Evolutionary conservation across 129 eudicot genomes (phyloP), one percentile per base, ranked within the genome.

Genomic region (Flaveria bidentis): DNA sequence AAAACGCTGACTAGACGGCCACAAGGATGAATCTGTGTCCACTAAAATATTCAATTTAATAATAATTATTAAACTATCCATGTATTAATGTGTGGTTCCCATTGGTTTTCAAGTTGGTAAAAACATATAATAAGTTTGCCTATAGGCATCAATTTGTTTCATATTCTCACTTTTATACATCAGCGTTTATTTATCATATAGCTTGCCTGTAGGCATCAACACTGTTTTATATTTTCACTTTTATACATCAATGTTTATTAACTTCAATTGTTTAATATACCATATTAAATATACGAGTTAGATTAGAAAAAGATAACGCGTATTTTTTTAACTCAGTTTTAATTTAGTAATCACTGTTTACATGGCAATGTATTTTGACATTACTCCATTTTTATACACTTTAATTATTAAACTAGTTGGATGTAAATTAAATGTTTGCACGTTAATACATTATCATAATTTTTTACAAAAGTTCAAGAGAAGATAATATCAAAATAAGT

Each of bases 11-110:
- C 71, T 71, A 82, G 79, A 74, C 78, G 76, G 36, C 77, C 68
- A 82, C 79, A 55, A 76, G 85, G 85, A 82, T 56, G 82, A 28
- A 25, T 16, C 50, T 36, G 15, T 63, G 74, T 45, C 81, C 85
- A 82, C 78, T 47, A 76, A 51, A 55, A 45, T 80, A 74, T 74
- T 46, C 25, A 2, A 5, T 11, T 74, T 58, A 60, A 64, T 73
- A 52, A 64, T 65, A 26, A 17, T 55, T 73, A 46, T 30, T 66
- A 14, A 46, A 55, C 13, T 39, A 51, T 30, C 26, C 45, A 72
- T 55, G 28, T 14, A 33, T 30, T 66, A 74, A 73, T 25, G 58
- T 67, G 85, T 82, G 85, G 82, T 41, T 71, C 70, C 30, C 22
- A 65, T 67, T 58, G 16, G 25, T 12, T 57, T 60, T 1, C 42